Base-by-base conservation (phyloP, 108 stramenopile species). In the Skeletonema marinoi region DNA sequence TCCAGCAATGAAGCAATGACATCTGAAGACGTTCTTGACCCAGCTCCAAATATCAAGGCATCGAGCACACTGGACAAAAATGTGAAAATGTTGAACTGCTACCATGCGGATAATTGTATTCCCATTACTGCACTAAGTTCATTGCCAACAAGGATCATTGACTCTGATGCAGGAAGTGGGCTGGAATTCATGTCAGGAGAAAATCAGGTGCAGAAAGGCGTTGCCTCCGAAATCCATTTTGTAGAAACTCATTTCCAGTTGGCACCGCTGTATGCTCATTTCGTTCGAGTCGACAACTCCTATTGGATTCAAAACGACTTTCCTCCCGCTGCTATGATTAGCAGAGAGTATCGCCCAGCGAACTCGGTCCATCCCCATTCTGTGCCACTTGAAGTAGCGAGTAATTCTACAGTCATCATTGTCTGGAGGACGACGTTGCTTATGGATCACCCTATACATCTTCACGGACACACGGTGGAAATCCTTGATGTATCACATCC, bases 401-500 rank as follows among this genome's bases (percentile, higher is more conserved):
- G 61, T 29, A 25, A 59, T n/a, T 50, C 70, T 1, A 25, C 70
- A 32, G 36, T 60, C 14, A 69, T 77, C 8, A 78, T 78, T 38
- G 70, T 78, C 4, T 78, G 71, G 77, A 78, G 77, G 32, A 78
- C 59, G 6, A 71, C 68, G 7, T 35, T 61, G n/a, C 33, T 71
- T 2, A 72, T 72, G 46, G 77, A 78, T 29, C 54, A 50, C 10
- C 77, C 77, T 0, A 59, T 78, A 6, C 77, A 72, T 33, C 29
- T 78, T 6, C 77, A 78, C 44, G 77, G 72, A 10, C 62, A 71
- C 44, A 39, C 32, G 58, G 62, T 72, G 44, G 77, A 78, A 78
- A 65, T 78, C 32, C 77, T 78, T 64, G 77, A 71, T 25, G 51
- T 78, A 65, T 33, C 59, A 31, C 61, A 65, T 51, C 61, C 77